Base-by-base conservation (phyloP, 352 stramenopile species). In the Phytophthora tentaculata region DNA sequence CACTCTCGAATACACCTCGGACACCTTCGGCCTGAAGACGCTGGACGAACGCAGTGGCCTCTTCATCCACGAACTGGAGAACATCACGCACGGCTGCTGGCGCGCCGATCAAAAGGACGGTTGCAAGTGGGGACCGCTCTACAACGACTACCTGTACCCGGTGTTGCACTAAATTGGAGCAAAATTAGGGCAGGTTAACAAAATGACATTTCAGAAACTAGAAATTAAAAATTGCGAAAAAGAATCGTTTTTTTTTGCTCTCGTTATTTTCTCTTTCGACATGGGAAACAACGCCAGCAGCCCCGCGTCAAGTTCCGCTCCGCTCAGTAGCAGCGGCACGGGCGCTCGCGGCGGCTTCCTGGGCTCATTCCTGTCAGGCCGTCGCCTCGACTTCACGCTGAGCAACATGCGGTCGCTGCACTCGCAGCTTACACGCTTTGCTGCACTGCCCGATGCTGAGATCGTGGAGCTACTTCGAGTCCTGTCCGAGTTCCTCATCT, bases 401-500 rank as follows among this genome's bases (percentile, higher is more conserved):
- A 66, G 71, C 57, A 90, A 83, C 64, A 88, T 94, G 79, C 83
- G 86, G 51, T 71, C 83, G n/a, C 74, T 96, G 55, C 88, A 96
- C 71, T 62, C 73, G 24, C 86, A 95, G 54, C 78, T 96, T 29
- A 67, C 80, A 32, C 73, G 73, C 26, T 91, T 82, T 65, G 24
- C 58, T 3, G 61, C 80, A 39, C 76, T 96, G 4, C 84, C 79
- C 5, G 84, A 94, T 54, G 74, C 76, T 48, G 81, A 94, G 55
- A 82, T 96, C 61, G 84, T 96, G 28, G 88, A 96, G 70, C 68
- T 95, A 4, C 73, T 96, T 64, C 86, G 88, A 61, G 80, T 94
- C 16, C 61, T 95, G 26, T 82, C 83, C 53, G 88, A 96, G 69
- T 95, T 94, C 64, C 87, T 96, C 69, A 91, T 96, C 64, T 96